phyloP scores from a whole-genome alignment of 2,329 filamentous ascomycete species.

The Neopestalotiopsis rosae region DNA sequence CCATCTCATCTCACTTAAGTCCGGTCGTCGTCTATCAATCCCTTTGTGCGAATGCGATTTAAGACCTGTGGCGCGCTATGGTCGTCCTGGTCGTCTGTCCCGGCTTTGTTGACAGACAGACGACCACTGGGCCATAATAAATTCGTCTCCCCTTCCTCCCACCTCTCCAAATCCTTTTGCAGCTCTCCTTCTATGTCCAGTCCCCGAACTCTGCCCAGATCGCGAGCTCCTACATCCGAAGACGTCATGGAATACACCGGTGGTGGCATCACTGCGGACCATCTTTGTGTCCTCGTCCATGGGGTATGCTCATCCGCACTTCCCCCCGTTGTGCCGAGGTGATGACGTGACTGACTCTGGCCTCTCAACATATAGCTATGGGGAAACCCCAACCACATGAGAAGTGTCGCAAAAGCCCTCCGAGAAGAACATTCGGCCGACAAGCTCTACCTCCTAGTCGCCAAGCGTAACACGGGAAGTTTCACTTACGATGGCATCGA shows the following conservation, averaged over 20 bases:
- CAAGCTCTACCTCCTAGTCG: conserved; percentile 71
- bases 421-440: conserved; percentile 66
- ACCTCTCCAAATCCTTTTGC: background rate
- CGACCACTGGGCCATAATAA: conserved; percentile 6
- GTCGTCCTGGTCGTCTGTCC: conserved; percentile 1
- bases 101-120: conserved; percentile 1
- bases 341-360: conserved; percentile 27
- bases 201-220: background rate
- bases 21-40: background rate
- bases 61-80: conserved; percentile 11
- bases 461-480: conserved; percentile 75
- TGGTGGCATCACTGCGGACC: conserved; percentile 62
- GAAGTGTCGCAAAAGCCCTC: conserved; percentile 69
- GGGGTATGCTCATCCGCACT: conserved; percentile 60
- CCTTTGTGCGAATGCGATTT: conserved; percentile 12
- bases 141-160: background rate
- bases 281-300: conserved; percentile 80
- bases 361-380: conserved; percentile 59
- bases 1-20: background rate
- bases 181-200: background rate
- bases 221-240: background rate
- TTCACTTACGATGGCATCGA: conserved; percentile 76
- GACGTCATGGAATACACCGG: conserved; percentile 54
- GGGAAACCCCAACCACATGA: conserved; percentile 79
- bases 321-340: conserved; percentile 18